Percentiles rank a stretch among this genome's conserved stretches.
These are phyloP conservation scores for Endothia cerciana DNA, from an alignment of 2,329 filamentous ascomycete genomes.

Conservation along the genomic window DNA sequence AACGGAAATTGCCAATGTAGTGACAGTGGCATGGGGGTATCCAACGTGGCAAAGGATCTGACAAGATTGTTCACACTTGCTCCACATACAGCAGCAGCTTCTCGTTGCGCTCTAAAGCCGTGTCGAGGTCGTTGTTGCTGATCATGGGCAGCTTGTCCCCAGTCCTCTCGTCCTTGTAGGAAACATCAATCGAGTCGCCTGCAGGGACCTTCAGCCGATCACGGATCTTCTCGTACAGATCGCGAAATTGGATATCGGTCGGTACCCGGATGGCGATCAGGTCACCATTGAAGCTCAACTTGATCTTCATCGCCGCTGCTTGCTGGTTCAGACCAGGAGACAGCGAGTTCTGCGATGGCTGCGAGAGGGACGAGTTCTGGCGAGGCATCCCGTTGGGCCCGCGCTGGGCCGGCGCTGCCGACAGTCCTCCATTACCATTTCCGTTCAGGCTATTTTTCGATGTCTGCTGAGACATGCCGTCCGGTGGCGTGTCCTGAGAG, in stretches of 20 bases:
- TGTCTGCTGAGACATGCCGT: conserved; percentile 66
- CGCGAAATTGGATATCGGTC: conserved; percentile 74
- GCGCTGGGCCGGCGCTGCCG: conserved; percentile 53
- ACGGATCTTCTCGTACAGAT: conserved; percentile 81
- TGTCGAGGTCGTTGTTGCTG: conserved; percentile 79
- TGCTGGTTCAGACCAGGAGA: conserved; percentile 52
- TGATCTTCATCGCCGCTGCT: conserved; percentile 78
- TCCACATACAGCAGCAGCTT: conserved; percentile 82
- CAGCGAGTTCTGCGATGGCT: conserved; percentile 61
- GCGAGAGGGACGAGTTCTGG: conserved; percentile 53
- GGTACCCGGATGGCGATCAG: conserved; percentile 90
- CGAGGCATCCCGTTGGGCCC: conserved; percentile 44
- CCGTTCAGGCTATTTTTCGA: conserved; percentile 67
- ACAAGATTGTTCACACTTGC: conserved; percentile 43
- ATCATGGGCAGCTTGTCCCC: conserved; percentile 75
- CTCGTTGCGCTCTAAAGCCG: conserved; percentile 80
- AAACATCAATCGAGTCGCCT: conserved; percentile 74
- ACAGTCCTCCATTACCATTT: conserved; percentile 56
- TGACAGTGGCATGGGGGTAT: conserved; percentile 5
- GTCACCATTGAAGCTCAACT: conserved; percentile 91
- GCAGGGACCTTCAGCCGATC: conserved; percentile 77
- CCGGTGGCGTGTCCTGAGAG: conserved; percentile 63
- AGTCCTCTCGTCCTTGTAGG: conserved; percentile 83
- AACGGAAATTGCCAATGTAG: conserved; percentile 1
- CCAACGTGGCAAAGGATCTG: conserved; percentile 6